Evolutionary conservation across 352 stramenopile species (phyloP).

Genomic region (Globisporangium cylindrosporum): DNA sequence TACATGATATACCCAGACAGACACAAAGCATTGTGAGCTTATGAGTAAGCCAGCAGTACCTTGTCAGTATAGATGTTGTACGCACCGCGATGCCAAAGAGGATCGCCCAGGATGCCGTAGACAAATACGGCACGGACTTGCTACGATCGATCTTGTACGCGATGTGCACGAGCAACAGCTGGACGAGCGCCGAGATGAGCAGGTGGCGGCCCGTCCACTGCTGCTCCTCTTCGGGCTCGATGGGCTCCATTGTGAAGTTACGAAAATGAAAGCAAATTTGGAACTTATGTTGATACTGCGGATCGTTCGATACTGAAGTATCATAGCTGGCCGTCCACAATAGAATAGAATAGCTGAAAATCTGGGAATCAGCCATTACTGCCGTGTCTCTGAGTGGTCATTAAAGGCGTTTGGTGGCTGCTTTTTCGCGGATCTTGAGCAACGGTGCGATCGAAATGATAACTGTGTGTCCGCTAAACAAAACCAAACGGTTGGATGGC

Average conservation of each 20-base stretch:
- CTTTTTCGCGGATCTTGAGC: background rate
- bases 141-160: slow-evolving; percentile 49
- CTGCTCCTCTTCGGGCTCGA: slow-evolving; percentile 13
- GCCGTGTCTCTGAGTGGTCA: background rate
- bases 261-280: background rate
- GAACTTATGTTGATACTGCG: background rate
- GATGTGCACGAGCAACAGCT: slow-evolving; percentile 52
- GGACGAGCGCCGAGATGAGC: slow-evolving; percentile 38
- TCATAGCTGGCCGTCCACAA: no score
- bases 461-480: no score
- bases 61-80: background rate
- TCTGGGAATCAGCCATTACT: background rate
- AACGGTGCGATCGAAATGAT: slow-evolving; percentile 2
- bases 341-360: background rate
- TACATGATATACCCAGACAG: no score
- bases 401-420: background rate
- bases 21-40: background rate
- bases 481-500: background rate
- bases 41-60: background rate
- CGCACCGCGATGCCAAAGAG: slow-evolving; percentile 43
- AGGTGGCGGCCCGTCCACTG: slow-evolving; percentile 43
- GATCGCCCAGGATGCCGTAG: slow-evolving; percentile 54
- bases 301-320: background rate
- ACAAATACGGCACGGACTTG: slow-evolving; percentile 34
- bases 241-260: background rate